phyloP scores from a whole-genome alignment of 768 basidiomycete species.

The Sporobolomyces roseus region DNA sequence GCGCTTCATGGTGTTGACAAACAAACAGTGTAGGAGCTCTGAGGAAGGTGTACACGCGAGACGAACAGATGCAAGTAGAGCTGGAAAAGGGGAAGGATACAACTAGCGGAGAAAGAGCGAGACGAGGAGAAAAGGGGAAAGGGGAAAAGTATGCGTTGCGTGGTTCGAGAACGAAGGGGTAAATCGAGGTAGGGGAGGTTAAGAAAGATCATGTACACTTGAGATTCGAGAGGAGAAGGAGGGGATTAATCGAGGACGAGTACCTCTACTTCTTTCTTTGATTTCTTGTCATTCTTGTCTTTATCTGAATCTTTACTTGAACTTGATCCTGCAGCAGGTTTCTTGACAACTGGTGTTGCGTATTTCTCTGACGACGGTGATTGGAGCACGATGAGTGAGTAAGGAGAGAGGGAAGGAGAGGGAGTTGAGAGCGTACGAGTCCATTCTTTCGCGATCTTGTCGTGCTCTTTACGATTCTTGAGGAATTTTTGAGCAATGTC shows the following conservation, averaged over 20 bases:
- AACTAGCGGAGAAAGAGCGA: too few relatives aligned
- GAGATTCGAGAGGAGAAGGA: not conserved
- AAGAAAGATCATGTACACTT: not conserved
- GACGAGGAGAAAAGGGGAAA: not conserved
- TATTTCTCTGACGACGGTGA: conserved; percentile 8
- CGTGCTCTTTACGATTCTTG: conserved; percentile 36
- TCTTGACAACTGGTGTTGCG: conserved; percentile 12
- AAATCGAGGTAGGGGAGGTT: too few relatives aligned
- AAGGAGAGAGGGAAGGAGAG: too few relatives aligned
- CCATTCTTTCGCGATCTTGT: conserved; percentile 36
- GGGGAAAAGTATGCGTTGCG: not conserved
- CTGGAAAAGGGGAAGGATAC: too few relatives aligned
- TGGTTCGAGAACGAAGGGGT: too few relatives aligned
- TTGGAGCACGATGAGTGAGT: not conserved
- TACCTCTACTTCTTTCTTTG: conserved; percentile 37
- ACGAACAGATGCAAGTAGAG: too few relatives aligned
- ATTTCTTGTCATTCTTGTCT: not conserved
- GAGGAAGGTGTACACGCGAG: too few relatives aligned
- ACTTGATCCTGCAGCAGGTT: not conserved
- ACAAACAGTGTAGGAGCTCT: too few relatives aligned
- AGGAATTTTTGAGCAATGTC: conserved; percentile 38
- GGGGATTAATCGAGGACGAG: conserved; percentile 23
- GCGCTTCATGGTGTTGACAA: too few relatives aligned
- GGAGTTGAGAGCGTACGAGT: conserved; percentile 13
- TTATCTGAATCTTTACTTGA: too few relatives aligned